Base-by-base conservation (phyloP, 179 eudicot species). In the Vitellaria paradoxa region DNA sequence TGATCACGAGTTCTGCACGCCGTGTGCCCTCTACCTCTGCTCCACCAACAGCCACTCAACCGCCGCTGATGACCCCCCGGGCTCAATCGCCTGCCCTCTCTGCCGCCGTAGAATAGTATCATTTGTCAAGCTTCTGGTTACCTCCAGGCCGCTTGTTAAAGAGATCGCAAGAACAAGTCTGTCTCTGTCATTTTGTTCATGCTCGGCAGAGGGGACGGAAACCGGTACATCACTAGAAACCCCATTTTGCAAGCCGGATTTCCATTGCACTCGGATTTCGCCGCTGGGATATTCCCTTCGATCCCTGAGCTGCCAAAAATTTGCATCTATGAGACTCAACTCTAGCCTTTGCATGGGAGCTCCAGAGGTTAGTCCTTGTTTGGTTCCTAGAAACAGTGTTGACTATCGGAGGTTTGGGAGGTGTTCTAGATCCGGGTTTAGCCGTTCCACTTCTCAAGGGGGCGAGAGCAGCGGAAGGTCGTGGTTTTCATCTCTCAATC, bases 11-110 rank as follows among this genome's bases (percentile, higher is more conserved):
- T 93, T 93, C 82, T 93, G 98, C 89, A 91, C 91, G 18, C 81
- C 81, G 5, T 93, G 98, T 72, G 94, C 98, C 46, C 77, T 93
- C n/a, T 93, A 93, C 85, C 94, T 93, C 11, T 93, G 98, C 78
- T 90, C 93, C 14, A 90, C 89, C 24, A 91, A 79, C 80, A 84
- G 80, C 81, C 81, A 87, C 75, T 81, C 94, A 14, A 75, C 82
- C 9, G 82, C 72, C 0, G 73, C 85, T 68, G 84, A 79, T 20
- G 90, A 91, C 3, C 91, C 97, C 2, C 88, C 93, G 3, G 98
- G 98, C 42, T 91, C 98, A 57, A 82, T 93, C 60, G 78, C 97
- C 0, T 93, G 98, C 78, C 98, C 98, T 46, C 86, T 93, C 30
- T 93, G 98, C 78, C 89, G 98, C 5, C 92, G 87, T 26, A 94